phyloP scores from a whole-genome alignment of 2,329 filamentous ascomycete genomes.

The Epichloe hybrida region DNA sequence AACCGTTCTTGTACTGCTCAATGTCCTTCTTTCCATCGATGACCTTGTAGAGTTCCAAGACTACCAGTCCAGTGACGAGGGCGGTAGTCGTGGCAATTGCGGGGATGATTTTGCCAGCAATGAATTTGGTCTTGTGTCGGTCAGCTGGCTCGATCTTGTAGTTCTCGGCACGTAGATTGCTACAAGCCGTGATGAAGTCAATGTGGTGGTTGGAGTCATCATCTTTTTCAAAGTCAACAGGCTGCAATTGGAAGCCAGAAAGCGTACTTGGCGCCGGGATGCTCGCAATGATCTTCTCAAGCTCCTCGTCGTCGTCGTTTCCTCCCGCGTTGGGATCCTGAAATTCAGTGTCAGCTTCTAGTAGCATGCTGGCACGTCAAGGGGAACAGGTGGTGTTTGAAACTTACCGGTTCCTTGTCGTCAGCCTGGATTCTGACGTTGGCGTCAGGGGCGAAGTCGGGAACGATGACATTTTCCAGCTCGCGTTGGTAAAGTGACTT shows the following conservation, averaged over 20 bases:
- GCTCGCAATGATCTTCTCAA: slow-evolving; percentile 56
- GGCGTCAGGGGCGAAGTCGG: slow-evolving; percentile 83
- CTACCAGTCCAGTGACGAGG: slow-evolving; percentile 82
- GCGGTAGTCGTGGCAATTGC: slow-evolving; percentile 97
- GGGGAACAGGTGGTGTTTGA: too few relatives aligned
- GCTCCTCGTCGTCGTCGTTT: slow-evolving; percentile 68
- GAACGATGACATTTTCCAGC: slow-evolving; percentile 84
- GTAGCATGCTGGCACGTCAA: not conserved
- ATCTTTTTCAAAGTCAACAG: slow-evolving; percentile 97
- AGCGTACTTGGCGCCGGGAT: slow-evolving; percentile 70
- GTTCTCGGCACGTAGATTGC: slow-evolving; percentile 92
- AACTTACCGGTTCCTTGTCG: slow-evolving; percentile 70
- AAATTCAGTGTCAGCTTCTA: not conserved
- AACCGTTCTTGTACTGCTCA: slow-evolving; percentile 98
- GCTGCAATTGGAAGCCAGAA: slow-evolving; percentile 75
- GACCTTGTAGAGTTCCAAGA: slow-evolving; percentile 91
- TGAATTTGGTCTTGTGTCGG: slow-evolving; percentile 97
- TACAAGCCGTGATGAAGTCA: slow-evolving; percentile 95
- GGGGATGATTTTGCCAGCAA: slow-evolving; percentile 97
- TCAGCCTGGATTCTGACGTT: slow-evolving; percentile 94
- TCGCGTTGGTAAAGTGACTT: slow-evolving; percentile 65
- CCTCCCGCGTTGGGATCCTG: slow-evolving; percentile 67
- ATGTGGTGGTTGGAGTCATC: slow-evolving; percentile 98
- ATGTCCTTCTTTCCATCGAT: slow-evolving; percentile 92
- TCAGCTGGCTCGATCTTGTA: slow-evolving; percentile 93